Conservation (phyloP, 345 rosid genomes). For the Gossypioides kirkii region DNA sequence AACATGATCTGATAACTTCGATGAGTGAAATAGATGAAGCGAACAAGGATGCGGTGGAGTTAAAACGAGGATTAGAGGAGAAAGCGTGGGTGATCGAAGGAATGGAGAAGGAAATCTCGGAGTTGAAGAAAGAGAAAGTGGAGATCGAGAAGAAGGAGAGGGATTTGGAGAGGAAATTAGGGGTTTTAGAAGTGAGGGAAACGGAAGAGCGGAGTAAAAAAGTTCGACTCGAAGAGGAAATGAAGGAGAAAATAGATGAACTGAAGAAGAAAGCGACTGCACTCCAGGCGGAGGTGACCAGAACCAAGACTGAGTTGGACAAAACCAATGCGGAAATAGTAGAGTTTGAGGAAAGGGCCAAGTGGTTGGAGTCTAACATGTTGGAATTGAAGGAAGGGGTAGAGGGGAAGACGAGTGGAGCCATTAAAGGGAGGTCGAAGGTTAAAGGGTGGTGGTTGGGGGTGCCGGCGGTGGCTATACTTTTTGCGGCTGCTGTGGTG, state of each 20-base stretch:
- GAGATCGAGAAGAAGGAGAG: constrained; percentile 54
- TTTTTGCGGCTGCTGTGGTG: constrained; percentile 41
- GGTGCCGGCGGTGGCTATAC: constrained; percentile 28
- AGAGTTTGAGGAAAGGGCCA: constrained; percentile 29
- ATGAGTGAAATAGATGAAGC: constrained; percentile 49
- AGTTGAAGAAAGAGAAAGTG: constrained; percentile 46
- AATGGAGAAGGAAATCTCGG: constrained; percentile 45
- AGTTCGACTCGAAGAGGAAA: constrained; percentile 50
- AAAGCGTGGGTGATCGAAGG: constrained; percentile 20
- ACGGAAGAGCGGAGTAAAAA: constrained; percentile 59
- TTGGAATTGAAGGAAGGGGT: constrained; percentile 37
- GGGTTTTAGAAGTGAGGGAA: constrained; percentile 49
- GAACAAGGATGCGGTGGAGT: constrained; percentile 31
- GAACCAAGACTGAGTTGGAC: constrained; percentile 31
- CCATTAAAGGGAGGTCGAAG: constrained; percentile 26
- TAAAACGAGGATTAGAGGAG: constrained; percentile 32
- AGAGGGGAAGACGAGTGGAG: constrained; percentile 36
- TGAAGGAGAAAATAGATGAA: constrained; percentile 43
- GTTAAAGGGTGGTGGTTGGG: constrained; percentile 3
- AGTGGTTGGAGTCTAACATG: constrained; percentile 33
- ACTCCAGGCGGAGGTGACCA: constrained; percentile 35
- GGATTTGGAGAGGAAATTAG: constrained; percentile 71
- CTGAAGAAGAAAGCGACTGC: constrained; percentile 35
- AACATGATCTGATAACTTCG: constrained; percentile 30
- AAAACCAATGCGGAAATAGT: constrained; percentile 29